Base-by-base conservation (phyloP, 2,329 filamentous ascomycete species). In the Fusarium continuum region DNA sequence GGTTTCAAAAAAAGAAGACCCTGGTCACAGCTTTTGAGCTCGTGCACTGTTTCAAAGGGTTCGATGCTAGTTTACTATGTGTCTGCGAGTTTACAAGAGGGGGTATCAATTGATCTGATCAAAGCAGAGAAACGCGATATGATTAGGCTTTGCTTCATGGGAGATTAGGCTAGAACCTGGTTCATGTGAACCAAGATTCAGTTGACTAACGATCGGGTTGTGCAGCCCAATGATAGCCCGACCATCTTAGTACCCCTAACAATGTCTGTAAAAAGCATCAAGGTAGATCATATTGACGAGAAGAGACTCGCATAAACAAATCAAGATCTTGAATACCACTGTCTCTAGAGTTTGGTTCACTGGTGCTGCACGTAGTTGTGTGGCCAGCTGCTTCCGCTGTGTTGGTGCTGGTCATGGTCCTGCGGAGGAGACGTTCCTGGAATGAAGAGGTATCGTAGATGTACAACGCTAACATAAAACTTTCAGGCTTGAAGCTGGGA, bases 391-490 rank as follows among this genome's bases (percentile, higher is more conserved):
- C 10, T 35, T 29, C 52, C 20, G 23, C 3, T 19, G 26, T 3
- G 14, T 11, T 36, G 7, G 19, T 16, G 10, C 5, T 36, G 17
- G 34, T 11, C 17, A n/a, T 14, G 4, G 36, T 26, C 23, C 10
- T 28, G 13, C 13, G 23, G 4, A 49, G 13, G 7, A 60, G 49
- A 14, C 22, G 38, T 6, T 61, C 41, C 16, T 48, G 56, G 8
- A 61, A 17, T 4, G 38, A 55, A 19, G 39, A 23, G 5, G 43
- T 39, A 17, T 61, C 32, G 10, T 61, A 55, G 14, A 61, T 61
- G 11, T 44, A 54, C 6, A n/a, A n/a, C 11, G 7, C 4, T 6
- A 61, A 29, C 57, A 55, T 61, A 6, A n/a, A 11, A 3, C 38
- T 13, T 4, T 19, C 3, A 23, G 20, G 25, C 13, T 26, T 19